Evolutionary conservation across 176 grass and related monocot species (phyloP).

Genomic region (Paspalum vaginatum): DNA sequence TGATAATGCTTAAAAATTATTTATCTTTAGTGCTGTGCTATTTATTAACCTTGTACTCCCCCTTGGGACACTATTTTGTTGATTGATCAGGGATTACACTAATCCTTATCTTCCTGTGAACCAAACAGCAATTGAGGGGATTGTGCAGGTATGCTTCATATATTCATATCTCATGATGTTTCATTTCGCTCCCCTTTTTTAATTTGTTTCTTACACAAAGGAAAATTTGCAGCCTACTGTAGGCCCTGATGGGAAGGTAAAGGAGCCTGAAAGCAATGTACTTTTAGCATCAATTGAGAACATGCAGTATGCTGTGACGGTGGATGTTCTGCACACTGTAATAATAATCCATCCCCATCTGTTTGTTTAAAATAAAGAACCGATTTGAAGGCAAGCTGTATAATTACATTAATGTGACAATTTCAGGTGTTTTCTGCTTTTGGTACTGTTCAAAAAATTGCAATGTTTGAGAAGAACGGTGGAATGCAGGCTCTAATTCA

Average conservation of each 20-base stretch:
- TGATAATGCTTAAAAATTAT: background rate
- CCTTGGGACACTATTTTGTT: constrained; percentile 27
- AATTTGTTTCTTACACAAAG: constrained; percentile 20
- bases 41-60: background rate
- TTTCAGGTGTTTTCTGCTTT: constrained; percentile 97
- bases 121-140: constrained; percentile 84
- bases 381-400: background rate
- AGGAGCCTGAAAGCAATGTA: constrained; percentile 85
- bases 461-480: constrained; percentile 98
- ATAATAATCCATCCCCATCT: constrained; percentile 36
- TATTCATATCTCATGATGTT: constrained; percentile 15
- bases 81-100: constrained; percentile 84
- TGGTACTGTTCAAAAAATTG: constrained; percentile 92
- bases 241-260: constrained; percentile 81
- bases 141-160: constrained; percentile 61
- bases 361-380: background rate
- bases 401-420: constrained; percentile 32
- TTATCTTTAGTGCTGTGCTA: background rate
- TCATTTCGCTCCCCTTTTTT: background rate
- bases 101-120: constrained; percentile 99
- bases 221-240: constrained; percentile 60
- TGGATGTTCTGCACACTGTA: constrained; percentile 97
- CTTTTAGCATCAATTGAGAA: constrained; percentile 95
- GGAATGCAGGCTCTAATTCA: constrained; percentile 94
- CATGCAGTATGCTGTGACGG: constrained; percentile 91